phyloP scores from a whole-genome alignment of 2,329 filamentous ascomycete genomes.

The Apiospora marii region DNA sequence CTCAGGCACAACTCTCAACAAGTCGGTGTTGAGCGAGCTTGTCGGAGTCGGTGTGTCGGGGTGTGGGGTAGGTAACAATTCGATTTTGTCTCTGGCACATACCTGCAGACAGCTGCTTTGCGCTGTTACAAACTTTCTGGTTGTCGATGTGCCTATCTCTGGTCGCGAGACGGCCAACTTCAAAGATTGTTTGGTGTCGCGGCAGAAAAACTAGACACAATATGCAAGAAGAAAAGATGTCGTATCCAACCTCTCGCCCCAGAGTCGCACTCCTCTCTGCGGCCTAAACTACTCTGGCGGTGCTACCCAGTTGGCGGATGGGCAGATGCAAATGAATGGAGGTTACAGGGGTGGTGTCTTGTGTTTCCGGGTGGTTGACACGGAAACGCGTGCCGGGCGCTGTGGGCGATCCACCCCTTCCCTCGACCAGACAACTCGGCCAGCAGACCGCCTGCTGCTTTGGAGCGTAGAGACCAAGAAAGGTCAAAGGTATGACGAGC shows the following conservation, averaged over 20 bases:
- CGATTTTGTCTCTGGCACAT: neutral
- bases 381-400: neutral
- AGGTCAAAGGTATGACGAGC: neutral
- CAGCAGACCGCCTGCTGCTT: constrained; percentile 6
- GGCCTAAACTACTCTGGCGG: constrained; percentile 14
- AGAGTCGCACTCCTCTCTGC: neutral
- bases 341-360: constrained; percentile 13
- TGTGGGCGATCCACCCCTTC: neutral
- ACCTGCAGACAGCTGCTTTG: constrained; percentile 11
- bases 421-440: neutral
- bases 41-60: constrained; percentile 3
- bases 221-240: constrained; percentile 9
- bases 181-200: neutral
- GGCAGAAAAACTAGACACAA: constrained; percentile 4
- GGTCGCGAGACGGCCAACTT: constrained; percentile 9
- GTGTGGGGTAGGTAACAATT: constrained; percentile 15
- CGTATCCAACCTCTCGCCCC: neutral
- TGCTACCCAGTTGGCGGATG: neutral
- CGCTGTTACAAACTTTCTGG: constrained; percentile 7
- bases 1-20: neutral
- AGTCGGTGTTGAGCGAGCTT: constrained; percentile 17
- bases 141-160: constrained; percentile 4
- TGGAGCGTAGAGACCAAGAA: neutral
- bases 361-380: constrained; percentile 17
- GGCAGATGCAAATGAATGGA: neutral